phyloP scores from a whole-genome alignment of 768 basidiomycete genomes.

The Sporobolomyces phaffii region DNA sequence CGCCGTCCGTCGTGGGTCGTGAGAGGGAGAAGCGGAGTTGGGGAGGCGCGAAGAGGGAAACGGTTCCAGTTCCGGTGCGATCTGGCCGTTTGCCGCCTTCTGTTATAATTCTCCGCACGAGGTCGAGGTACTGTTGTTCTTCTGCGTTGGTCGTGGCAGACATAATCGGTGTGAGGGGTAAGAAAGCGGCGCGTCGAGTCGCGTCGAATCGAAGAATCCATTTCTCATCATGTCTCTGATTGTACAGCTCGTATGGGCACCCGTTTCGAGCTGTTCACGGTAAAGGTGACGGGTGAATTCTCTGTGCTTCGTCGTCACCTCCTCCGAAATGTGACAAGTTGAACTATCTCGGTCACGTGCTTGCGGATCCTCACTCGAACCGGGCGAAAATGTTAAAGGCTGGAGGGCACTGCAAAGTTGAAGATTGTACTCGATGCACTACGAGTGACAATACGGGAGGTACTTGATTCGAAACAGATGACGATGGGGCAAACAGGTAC shows the following conservation, averaged over 20 bases:
- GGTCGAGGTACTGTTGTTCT: slow-evolving; percentile 79
- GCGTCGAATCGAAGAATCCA: too few species aligned
- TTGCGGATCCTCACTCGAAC: background rate
- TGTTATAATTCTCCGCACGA: slow-evolving; percentile 69
- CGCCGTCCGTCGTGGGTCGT: background rate
- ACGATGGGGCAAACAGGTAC: background rate
- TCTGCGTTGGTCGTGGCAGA: slow-evolving; percentile 49
- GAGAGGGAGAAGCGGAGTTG: slow-evolving; percentile 81
- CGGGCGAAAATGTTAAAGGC: background rate
- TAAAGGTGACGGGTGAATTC: too few species aligned
- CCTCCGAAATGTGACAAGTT: too few species aligned
- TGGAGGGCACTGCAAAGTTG: background rate
- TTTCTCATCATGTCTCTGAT: too few species aligned
- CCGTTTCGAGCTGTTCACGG: too few species aligned
- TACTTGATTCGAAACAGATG: background rate
- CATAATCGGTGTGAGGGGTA: background rate
- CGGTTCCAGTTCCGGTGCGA: slow-evolving; percentile 89
- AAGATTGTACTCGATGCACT: background rate
- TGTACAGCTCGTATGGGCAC: too few species aligned
- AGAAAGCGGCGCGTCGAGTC: background rate
- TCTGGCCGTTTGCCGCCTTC: slow-evolving; percentile 75
- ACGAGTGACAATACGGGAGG: background rate
- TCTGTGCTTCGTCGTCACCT: too few species aligned
- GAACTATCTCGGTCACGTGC: too few species aligned
- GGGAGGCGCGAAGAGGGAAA: slow-evolving; percentile 85